Evolutionary conservation across 139 green algal genomes (phyloP).

Genomic region (Coelastrella sp.): DNA sequence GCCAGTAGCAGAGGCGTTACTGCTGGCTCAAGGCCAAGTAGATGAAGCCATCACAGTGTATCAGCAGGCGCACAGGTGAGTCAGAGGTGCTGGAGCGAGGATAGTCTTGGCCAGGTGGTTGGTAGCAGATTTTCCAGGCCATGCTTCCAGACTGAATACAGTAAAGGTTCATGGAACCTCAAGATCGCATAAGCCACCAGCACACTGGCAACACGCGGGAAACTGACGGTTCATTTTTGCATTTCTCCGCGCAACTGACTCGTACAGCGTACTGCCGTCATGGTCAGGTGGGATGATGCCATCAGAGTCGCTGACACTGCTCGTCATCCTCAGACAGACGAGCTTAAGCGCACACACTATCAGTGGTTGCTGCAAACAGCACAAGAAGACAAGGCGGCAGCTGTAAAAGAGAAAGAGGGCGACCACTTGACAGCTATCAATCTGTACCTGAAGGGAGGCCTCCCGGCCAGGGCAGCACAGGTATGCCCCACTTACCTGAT

Average conservation of each 20-base stretch:
- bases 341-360: slow-evolving; percentile 69
- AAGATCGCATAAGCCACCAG: too few relatives aligned
- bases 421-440: slow-evolving; percentile 81
- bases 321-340: slow-evolving; percentile 62
- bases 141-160: too few relatives aligned
- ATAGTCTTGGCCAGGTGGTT: too few relatives aligned
- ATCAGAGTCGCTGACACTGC: slow-evolving; percentile 74
- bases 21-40: slow-evolving; percentile 77
- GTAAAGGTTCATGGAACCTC: too few relatives aligned
- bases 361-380: slow-evolving; percentile 72
- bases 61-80: slow-evolving; percentile 54
- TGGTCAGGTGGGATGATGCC: slow-evolving; percentile 71
- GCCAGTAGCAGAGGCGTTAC: slow-evolving; percentile 73
- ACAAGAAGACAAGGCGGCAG: slow-evolving; percentile 39
- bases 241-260: too few relatives aligned
- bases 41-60: slow-evolving; percentile 76
- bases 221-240: too few relatives aligned
- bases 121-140: too few relatives aligned
- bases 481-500: slow-evolving; percentile 35
- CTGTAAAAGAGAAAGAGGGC: slow-evolving; percentile 77
- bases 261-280: not conserved
- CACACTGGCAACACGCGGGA: too few relatives aligned
- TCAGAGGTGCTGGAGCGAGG: too few relatives aligned
- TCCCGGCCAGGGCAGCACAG: slow-evolving; percentile 76
- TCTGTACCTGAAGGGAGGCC: slow-evolving; percentile 83